Evolutionary conservation across 495 filamentous ascomycete genomes (phyloP).

Genomic region (Hypoxylon trugodes): DNA sequence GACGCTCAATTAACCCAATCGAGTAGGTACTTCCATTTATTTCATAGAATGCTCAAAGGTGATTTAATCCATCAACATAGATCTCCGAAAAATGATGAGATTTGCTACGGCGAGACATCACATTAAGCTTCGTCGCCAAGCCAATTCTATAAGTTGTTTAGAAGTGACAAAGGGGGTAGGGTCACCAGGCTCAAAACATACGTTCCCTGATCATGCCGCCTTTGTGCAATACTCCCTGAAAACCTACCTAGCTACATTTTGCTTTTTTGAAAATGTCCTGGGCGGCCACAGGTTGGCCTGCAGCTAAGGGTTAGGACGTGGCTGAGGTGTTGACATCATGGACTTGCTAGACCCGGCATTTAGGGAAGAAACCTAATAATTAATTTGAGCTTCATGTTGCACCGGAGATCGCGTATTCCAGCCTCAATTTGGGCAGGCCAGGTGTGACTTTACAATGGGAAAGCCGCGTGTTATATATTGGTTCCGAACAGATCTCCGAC

Average conservation of each 20-base stretch:
- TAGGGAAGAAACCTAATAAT: not conserved
- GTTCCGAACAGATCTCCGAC: constrained; percentile 76
- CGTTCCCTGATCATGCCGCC: not conserved
- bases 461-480: constrained; percentile 73
- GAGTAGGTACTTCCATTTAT: too few species aligned
- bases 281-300: constrained; percentile 13
- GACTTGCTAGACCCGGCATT: constrained; percentile 30
- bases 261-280: constrained; percentile 7
- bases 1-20: too few species aligned
- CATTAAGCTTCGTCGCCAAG: not conserved
- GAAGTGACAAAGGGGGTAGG: not conserved
- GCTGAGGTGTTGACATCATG: constrained; percentile 47
- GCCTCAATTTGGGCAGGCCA: not conserved
- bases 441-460: constrained; percentile 30
- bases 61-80: too few species aligned
- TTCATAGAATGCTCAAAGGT: too few species aligned
- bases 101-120: not conserved
- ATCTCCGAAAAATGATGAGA: not conserved
- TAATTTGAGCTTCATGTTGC: not conserved
- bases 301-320: constrained; percentile 18
- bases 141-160: not conserved
- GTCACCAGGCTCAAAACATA: not conserved
- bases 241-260: not conserved
- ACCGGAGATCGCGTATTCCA: not conserved
- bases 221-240: not conserved